phyloP scores from a whole-genome alignment of 2,329 filamentous ascomycete genomes.

The Daldinia sp. region DNA sequence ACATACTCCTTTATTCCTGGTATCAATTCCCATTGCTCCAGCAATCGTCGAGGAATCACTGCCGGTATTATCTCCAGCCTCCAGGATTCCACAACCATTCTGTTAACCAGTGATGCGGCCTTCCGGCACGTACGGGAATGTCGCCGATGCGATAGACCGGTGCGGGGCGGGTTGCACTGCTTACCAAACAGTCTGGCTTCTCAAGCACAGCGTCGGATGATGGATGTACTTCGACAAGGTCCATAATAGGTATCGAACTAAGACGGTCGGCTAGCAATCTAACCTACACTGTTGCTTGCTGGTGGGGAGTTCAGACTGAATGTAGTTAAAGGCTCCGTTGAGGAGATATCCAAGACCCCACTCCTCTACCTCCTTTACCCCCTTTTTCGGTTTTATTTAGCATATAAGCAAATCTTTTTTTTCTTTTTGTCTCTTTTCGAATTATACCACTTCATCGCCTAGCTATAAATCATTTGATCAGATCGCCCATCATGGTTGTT shows the following conservation, averaged over 20 bases:
- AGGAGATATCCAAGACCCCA: background rate
- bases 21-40: too few species aligned
- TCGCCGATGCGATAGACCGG: background rate
- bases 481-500: slow-evolving; percentile 39
- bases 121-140: background rate
- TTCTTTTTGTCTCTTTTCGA: too few species aligned
- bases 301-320: background rate
- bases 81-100: too few species aligned
- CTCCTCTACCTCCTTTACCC: background rate
- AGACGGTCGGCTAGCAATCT: background rate
- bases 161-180: background rate
- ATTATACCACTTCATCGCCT: too few species aligned
- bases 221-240: too few species aligned
- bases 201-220: too few species aligned
- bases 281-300: background rate
- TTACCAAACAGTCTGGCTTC: background rate
- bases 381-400: background rate
- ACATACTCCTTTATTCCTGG: too few species aligned
- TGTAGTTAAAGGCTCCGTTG: background rate
- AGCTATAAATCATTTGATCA: too few species aligned
- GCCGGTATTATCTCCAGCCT: too few species aligned
- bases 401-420: too few species aligned
- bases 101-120: background rate
- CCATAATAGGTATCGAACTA: too few species aligned
- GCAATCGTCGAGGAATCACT: too few species aligned